These are phyloP conservation scores for Heliamphora exappendiculata DNA, from an alignment of 148 eudicot genomes.

Conservation along the genomic window DNA sequence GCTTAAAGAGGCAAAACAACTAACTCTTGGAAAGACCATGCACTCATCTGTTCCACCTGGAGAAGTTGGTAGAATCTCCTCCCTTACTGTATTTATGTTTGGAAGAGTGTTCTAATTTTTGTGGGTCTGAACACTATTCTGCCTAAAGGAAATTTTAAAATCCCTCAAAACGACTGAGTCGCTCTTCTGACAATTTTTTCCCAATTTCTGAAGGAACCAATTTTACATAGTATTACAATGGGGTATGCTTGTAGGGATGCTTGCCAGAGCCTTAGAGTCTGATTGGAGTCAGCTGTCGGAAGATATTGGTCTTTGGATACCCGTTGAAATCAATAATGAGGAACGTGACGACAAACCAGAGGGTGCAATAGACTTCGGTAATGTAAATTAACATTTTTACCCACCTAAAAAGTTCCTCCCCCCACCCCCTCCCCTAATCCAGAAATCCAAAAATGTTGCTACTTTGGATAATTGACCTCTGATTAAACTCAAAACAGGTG, in stretches of 20 bases:
- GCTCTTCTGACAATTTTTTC: not conserved
- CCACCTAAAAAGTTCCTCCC: not conserved
- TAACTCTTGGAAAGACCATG: constrained; percentile 30
- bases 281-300: constrained; percentile 60
- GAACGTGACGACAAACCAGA: constrained; percentile 85
- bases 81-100: not conserved
- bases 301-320: constrained; percentile 81
- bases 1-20: constrained; percentile 41
- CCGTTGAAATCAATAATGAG: constrained; percentile 36
- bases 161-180: not conserved
- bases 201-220: not conserved
- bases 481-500: not conserved
- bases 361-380: constrained; percentile 66
- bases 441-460: not conserved
- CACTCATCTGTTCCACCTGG: constrained; percentile 34
- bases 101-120: not conserved
- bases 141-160: not conserved
- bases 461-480: not conserved
- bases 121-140: not conserved
- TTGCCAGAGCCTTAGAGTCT: constrained; percentile 50
- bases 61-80: constrained; percentile 55
- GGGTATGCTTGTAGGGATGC: constrained; percentile 31
- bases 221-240: not conserved
- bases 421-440: not conserved
- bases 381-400: constrained; percentile 2